phyloP scores from a whole-genome alignment of 2,329 filamentous ascomycete genomes.

The Fusarium virguliforme region DNA sequence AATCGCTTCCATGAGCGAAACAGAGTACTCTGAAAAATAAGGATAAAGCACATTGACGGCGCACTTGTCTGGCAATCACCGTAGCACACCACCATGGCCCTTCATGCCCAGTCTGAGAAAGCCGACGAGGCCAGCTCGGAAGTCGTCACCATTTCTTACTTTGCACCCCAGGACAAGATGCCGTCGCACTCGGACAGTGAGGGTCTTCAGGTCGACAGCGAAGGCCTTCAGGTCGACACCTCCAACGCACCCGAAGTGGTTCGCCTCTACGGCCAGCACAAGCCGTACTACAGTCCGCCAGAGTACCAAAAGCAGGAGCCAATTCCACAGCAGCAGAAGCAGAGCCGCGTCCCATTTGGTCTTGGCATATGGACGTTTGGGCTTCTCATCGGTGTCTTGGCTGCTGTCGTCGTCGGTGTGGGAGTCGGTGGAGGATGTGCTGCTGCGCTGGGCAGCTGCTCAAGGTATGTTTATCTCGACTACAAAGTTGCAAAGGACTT shows the following conservation, averaged over 20 bases:
- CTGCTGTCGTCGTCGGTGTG: constrained; percentile 5
- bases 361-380: constrained; percentile 17
- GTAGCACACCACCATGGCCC: background rate
- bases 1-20: no score
- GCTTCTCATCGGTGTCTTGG: background rate
- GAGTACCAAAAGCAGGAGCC: background rate
- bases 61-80: background rate
- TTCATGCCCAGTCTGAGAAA: background rate
- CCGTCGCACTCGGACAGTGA: background rate
- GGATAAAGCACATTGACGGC: background rate
- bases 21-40: background rate
- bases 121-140: background rate
- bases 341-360: background rate
- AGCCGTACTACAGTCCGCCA: background rate
- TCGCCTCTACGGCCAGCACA: background rate
- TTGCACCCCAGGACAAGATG: background rate
- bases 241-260: background rate
- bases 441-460: background rate
- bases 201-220: constrained; percentile 7
- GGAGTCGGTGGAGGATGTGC: constrained; percentile 17
- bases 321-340: background rate
- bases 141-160: background rate
- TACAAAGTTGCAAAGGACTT: background rate
- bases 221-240: constrained; percentile 9
- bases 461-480: background rate